These are phyloP conservation scores for Hansenula lynferdii DNA, from an alignment of 1,139 yeast species.

Conservation along the genomic window DNA sequence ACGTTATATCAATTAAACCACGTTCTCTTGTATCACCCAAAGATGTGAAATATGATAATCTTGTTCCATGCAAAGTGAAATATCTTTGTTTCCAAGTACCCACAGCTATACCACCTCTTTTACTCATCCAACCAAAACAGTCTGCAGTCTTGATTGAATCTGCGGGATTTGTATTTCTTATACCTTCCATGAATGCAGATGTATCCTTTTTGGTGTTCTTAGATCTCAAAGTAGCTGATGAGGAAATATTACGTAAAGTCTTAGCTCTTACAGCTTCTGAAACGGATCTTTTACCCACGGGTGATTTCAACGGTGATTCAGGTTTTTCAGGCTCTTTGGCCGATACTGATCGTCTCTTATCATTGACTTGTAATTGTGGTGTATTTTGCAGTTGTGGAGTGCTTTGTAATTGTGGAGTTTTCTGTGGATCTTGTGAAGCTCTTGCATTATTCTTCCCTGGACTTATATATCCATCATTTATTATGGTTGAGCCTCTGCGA, in stretches of 20 bases:
- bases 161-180: slow-evolving; percentile 67
- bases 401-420: neutral
- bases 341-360: slow-evolving; percentile 33
- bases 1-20: slow-evolving; percentile 92
- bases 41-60: slow-evolving; percentile 81
- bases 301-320: neutral
- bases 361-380: slow-evolving; percentile 3
- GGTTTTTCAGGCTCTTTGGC: slow-evolving; percentile 28
- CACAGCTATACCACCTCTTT: slow-evolving; percentile 79
- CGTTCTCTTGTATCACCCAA: slow-evolving; percentile 78
- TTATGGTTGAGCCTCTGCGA: slow-evolving; percentile 10
- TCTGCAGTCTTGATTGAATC: slow-evolving; percentile 76
- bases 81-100: slow-evolving; percentile 90
- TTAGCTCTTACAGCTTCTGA: slow-evolving; percentile 50
- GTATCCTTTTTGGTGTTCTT: slow-evolving; percentile 54
- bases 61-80: slow-evolving; percentile 87
- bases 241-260: slow-evolving; percentile 23
- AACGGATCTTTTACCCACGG: slow-evolving; percentile 34
- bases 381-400: neutral
- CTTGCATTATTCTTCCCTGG: slow-evolving; percentile 2
- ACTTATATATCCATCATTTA: slow-evolving; percentile 1
- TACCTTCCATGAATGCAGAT: slow-evolving; percentile 93
- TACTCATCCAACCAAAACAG: slow-evolving; percentile 93
- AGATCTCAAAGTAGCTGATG: slow-evolving; percentile 23
- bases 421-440: neutral